A percentile compares a stretch with the other conserved stretches of the same genome.
Conservation (phyloP, 148 eudicot genomes). For the Spergularia marina region DNA sequence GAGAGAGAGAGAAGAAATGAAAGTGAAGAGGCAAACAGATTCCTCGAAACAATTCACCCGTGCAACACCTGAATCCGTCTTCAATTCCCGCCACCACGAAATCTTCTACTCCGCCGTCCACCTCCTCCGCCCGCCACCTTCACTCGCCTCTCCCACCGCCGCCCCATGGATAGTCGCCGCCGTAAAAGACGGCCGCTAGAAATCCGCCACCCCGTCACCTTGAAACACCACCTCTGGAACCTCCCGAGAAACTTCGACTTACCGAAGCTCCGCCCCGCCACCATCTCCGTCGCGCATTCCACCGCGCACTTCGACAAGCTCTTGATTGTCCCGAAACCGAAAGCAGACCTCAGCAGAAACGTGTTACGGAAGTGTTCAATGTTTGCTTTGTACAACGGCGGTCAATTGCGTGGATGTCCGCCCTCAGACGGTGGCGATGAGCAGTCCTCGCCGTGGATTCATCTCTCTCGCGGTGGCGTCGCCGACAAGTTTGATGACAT, state of each 20-base stretch:
- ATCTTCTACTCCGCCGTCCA: background rate
- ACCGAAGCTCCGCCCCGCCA: too few species aligned
- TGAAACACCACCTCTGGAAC: background rate
- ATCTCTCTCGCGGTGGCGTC: background rate
- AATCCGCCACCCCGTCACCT: background rate
- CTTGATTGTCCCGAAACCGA: background rate
- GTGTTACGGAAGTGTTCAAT: background rate
- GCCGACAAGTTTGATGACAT: conserved; percentile 1
- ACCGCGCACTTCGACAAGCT: background rate
- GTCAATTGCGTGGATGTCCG: background rate
- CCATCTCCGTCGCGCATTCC: background rate
- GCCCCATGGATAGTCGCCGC: background rate
- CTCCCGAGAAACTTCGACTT: background rate
- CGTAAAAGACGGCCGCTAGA: background rate
- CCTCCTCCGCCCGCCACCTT: background rate
- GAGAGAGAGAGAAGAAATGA: background rate
- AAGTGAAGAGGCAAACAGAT: background rate
- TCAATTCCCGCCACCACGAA: background rate
- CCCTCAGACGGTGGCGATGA: background rate
- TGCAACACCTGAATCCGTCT: background rate
- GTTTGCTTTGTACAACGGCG: conserved; percentile 1
- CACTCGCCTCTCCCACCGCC: background rate
- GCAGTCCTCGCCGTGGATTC: background rate
- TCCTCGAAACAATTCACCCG: background rate
- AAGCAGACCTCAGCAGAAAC: too few species aligned